A percentile compares a stretch with the other conserved stretches of the same genome.
These are phyloP conservation scores for Hypoxylon perforatum DNA, from an alignment of 495 filamentous ascomycete genomes.

Conservation along the genomic window DNA sequence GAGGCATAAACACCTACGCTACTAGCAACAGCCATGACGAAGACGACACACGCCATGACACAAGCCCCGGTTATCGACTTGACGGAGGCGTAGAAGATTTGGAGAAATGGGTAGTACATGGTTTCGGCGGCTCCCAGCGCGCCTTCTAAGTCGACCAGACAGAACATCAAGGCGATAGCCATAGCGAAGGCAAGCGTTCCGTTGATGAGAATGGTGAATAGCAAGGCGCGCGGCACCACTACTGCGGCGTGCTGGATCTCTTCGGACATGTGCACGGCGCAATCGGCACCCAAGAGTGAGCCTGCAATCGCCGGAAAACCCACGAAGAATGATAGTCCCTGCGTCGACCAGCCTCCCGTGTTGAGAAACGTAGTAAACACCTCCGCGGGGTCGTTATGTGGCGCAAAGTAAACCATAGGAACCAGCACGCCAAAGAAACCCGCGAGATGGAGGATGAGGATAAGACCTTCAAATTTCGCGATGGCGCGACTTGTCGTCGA, in stretches of 20 bases:
- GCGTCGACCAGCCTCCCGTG: constrained; percentile 55
- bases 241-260: constrained; percentile 61
- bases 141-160: constrained; percentile 53
- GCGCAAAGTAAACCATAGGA: constrained; percentile 58
- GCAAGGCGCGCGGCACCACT: constrained; percentile 58
- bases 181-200: constrained; percentile 62
- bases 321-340: constrained; percentile 50
- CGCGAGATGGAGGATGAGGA: constrained; percentile 61
- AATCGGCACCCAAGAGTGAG: constrained; percentile 42
- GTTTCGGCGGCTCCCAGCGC: constrained; percentile 48
- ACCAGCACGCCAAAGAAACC: constrained; percentile 65
- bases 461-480: constrained; percentile 57
- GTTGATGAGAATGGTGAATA: constrained; percentile 53
- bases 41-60: constrained; percentile 57
- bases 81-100: constrained; percentile 58
- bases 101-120: constrained; percentile 60
- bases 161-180: constrained; percentile 61
- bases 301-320: constrained; percentile 36
- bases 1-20: constrained; percentile 61
- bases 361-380: constrained; percentile 58
- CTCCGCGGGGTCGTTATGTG: constrained; percentile 45
- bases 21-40: constrained; percentile 53
- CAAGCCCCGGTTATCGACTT: constrained; percentile 54
- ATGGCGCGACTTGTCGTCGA: constrained; percentile 54
- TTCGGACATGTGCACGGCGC: constrained; percentile 62